These are phyloP conservation scores for Musa schizocarpa DNA, from an alignment of 176 grass and related monocot genomes.

Conservation along the genomic window DNA sequence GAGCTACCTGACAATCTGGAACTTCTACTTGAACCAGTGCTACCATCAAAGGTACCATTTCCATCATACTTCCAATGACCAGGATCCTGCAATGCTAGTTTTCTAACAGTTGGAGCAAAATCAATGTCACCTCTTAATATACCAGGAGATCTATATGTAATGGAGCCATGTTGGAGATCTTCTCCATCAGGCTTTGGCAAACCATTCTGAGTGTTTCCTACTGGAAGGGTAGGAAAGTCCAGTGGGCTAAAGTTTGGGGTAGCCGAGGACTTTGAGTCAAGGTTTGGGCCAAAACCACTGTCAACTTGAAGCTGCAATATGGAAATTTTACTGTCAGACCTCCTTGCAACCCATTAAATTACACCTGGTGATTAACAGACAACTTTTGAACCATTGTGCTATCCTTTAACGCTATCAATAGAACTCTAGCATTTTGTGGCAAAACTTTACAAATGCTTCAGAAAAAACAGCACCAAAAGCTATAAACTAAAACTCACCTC, in stretches of 20 bases:
- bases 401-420: no score
- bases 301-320: constrained; percentile 83
- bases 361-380: not conserved
- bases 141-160: constrained; percentile 26
- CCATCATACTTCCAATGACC: constrained; percentile 53
- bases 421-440: no score
- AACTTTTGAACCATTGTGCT: no score
- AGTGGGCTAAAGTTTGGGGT: constrained; percentile 64
- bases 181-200: constrained; percentile 31
- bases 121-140: constrained; percentile 46
- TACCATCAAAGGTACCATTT: constrained; percentile 42
- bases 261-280: constrained; percentile 31
- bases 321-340: not conserved
- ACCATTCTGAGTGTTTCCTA: constrained; percentile 47
- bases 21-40: constrained; percentile 36
- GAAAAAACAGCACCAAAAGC: not conserved
- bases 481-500: not conserved
- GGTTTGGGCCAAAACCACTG: constrained; percentile 32
- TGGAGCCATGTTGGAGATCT: constrained; percentile 35
- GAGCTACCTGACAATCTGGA: constrained; percentile 39
- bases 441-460: no score
- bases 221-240: constrained; percentile 75
- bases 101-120: constrained; percentile 84
- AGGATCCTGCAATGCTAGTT: constrained; percentile 53
- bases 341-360: not conserved